Base-by-base conservation (phyloP, 768 basidiomycete genomes). In the Hygrocybe coccinea region DNA sequence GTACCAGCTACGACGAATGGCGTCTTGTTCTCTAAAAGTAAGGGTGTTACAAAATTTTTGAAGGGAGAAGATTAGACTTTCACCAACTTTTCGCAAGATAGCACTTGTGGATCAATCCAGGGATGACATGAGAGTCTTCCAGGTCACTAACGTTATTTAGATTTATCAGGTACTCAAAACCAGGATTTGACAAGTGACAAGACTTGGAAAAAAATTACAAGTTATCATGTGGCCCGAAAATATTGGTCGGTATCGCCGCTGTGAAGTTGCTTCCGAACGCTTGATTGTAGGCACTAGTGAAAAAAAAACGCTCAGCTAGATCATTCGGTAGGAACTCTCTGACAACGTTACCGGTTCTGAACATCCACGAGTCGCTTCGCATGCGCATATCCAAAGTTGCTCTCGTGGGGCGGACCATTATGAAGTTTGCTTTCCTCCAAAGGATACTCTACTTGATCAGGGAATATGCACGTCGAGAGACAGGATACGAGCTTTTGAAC, bases 241-340 rank as follows among this genome's bases (percentile, higher is more conserved):
- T 84, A 67, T 95, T 97, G 10, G 95, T 97, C 1, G 95, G 95
- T 65, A 98, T 98, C 14, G 94, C 93, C 38, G 92, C 91, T 3
- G 94, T 97, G 67, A 97, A 97, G 71, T 91, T 92, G 73, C 84
- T 85, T n/a, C 94, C 95, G 62, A 87, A 95, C 69, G 97, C 87
- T 60, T 95, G 92, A 73, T 94, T 87, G 79, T 97, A 98, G 0
- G 95, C 95, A 59, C 94, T 95, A 8, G 29, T 29, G 8, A 3
- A 29, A 29, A 29, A 29, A 29, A 29, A 29, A 29, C 8, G 29
- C 8, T 29, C 29, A 29, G 29, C 29, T 29, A 29, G 29, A 29
- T 29, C 29, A 8, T 29, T 29, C 8, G 29, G 29, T 29, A 29
- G 8, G 25, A 15, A 15, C 21, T 34, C 17, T 24, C 17, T 9